These are phyloP conservation scores for Ogataea sp. DNA, from an alignment of 805 yeast genomes.

Conservation along the genomic window DNA sequence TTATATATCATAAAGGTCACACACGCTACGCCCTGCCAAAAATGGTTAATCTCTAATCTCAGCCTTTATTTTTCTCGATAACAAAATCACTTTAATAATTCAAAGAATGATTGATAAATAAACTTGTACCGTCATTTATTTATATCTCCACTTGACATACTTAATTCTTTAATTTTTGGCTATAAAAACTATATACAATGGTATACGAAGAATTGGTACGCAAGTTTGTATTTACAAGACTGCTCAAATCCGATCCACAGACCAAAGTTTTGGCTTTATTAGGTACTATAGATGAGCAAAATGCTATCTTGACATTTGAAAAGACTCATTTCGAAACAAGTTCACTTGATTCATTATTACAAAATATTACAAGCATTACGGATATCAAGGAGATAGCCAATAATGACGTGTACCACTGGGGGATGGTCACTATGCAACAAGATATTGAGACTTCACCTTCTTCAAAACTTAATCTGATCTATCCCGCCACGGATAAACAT, in stretches of 20 bases:
- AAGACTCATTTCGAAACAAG: slow-evolving; percentile 55
- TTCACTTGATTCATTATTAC: too few species aligned
- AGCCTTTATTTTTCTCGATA: too few species aligned
- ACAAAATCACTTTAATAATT: too few species aligned
- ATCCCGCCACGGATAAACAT: slow-evolving; percentile 86
- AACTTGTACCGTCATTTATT: too few species aligned
- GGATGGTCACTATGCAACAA: slow-evolving; percentile 38
- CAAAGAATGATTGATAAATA: too few species aligned
- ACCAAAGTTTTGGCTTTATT: slow-evolving; percentile 57
- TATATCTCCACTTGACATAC: too few species aligned
- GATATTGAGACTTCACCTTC: slow-evolving; percentile 42
- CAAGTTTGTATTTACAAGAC: slow-evolving; percentile 35
- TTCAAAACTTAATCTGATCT: slow-evolving; percentile 68
- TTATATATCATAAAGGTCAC: too few species aligned
- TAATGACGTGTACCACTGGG: slow-evolving; percentile 88
- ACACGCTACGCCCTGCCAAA: too few species aligned
- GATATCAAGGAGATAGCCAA: slow-evolving; percentile 35
- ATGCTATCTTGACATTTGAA: slow-evolving; percentile 68
- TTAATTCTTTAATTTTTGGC: too few species aligned
- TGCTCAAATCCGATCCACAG: slow-evolving; percentile 55
- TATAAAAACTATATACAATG: too few species aligned
- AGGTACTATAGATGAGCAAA: slow-evolving; percentile 52
- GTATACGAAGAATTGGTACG: slow-evolving; percentile 21
- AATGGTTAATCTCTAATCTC: too few species aligned
- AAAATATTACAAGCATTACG: too few species aligned